A percentile compares a stretch with the other conserved stretches of the same genome.
Conservation (phyloP, 2,329 filamentous ascomycete genomes). For the Trichoderma atroviride region DNA sequence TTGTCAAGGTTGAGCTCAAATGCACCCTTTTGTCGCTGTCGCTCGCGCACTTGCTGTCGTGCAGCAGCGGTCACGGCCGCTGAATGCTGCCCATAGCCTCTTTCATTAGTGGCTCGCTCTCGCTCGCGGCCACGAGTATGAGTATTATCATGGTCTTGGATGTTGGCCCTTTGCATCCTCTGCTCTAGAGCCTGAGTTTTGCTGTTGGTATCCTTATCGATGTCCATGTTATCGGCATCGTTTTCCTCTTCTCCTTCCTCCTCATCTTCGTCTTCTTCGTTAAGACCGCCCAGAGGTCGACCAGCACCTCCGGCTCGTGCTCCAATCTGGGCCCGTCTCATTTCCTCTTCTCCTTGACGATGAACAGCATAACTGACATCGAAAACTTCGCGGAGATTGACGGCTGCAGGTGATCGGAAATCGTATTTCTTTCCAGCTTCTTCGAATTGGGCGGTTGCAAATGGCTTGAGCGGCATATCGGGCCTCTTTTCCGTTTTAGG, state of each 20-base stretch:
- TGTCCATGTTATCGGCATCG: conserved; percentile 47
- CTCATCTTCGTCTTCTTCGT: conserved; percentile 61
- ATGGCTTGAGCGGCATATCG: conserved; percentile 52
- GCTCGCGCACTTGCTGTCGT: conserved; percentile 72
- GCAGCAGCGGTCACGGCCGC: conserved; percentile 82
- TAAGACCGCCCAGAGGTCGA: conserved; percentile 62
- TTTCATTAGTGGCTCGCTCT: conserved; percentile 46
- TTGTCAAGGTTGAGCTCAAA: conserved; percentile 94
- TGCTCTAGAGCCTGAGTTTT: conserved; percentile 75
- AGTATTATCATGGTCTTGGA: conserved; percentile 54
- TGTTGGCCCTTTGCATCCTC: conserved; percentile 80
- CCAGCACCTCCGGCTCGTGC: conserved; percentile 69
- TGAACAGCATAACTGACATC: conserved; percentile 98
- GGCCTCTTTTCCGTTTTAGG: conserved; percentile 63
- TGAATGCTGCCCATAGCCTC: conserved; percentile 88
- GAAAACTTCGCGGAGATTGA: conserved; percentile 96
- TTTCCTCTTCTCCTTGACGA: conserved; percentile 92
- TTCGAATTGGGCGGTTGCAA: conserved; percentile 57
- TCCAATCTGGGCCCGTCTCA: conserved; percentile 82
- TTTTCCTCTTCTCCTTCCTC: conserved; percentile 69
- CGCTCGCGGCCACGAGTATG: conserved; percentile 40
- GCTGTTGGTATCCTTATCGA: conserved; percentile 40
- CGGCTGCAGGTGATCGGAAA: conserved; percentile 91
- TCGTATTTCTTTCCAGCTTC: conserved; percentile 74
- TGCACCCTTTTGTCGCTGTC: conserved; percentile 71